Percentiles rank a stretch among this genome's conserved stretches.
Conservation (phyloP, 192 early-diverging fungal species). For the Chytriomyces confervae region DNA sequence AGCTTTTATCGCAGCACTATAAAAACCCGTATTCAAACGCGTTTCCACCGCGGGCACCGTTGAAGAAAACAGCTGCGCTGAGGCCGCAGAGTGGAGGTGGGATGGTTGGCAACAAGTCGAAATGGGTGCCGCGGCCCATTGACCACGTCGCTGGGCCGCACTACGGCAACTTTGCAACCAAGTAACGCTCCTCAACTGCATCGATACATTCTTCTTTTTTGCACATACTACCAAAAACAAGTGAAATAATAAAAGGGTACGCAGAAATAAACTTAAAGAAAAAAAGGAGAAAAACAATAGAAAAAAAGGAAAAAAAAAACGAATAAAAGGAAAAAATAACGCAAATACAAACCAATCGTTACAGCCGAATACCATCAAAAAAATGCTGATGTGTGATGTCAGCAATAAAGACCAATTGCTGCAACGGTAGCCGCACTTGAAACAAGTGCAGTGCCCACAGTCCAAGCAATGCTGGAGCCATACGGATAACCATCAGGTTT, state of each 20-base stretch:
- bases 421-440: not conserved
- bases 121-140: slow-evolving; percentile 3
- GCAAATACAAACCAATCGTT: not conserved
- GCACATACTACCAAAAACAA: no score
- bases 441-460: not conserved
- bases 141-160: slow-evolving; percentile 13
- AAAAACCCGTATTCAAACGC: slow-evolving; percentile 26
- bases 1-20: not conserved
- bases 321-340: not conserved
- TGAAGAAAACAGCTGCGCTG: not conserved
- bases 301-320: not conserved
- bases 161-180: not conserved
- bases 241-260: no score
- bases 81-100: not conserved
- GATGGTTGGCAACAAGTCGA: not conserved
- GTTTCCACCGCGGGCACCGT: slow-evolving; percentile 15
- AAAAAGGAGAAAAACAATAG: not conserved
- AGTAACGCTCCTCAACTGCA: no score
- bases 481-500: not conserved
- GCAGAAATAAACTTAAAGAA: no score
- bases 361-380: not conserved
- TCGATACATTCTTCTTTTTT: no score
- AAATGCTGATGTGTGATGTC: not conserved
- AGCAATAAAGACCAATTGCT: not conserved
- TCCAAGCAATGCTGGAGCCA: not conserved